Conservation (phyloP, 352 stramenopile genomes). For the Elongisporangium prolatum region DNA sequence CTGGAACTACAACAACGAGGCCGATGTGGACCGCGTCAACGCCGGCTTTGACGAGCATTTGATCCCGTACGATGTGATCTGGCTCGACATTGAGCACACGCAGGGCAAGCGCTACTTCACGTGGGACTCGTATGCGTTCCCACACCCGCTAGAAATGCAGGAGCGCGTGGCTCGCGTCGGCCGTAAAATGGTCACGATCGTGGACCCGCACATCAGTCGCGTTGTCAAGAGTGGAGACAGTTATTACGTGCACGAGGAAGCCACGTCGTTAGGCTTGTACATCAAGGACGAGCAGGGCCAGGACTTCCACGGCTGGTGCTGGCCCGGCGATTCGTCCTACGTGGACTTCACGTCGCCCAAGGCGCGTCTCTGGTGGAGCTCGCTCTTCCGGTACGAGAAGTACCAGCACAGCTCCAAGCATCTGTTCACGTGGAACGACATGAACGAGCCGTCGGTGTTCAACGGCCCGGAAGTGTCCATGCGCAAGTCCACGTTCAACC, state of each 20-base stretch:
- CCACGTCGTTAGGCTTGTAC: conserved; percentile 89
- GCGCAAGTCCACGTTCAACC: conserved; percentile 91
- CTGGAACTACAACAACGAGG: conserved; percentile 99
- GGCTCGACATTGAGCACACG: conserved; percentile 99
- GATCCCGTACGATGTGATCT: conserved; percentile 99
- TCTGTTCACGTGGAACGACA: conserved; percentile 99
- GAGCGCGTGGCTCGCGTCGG: conserved; percentile 86
- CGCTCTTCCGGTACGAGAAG: conserved; percentile 94
- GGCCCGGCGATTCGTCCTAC: conserved; percentile 98
- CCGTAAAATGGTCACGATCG: conserved; percentile 98
- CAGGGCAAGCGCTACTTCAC: conserved; percentile 98
- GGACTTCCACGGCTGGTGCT: conserved; percentile 99
- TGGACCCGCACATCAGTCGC: conserved; percentile 99
- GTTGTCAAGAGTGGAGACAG: conserved; percentile 67
- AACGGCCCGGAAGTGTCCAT: conserved; percentile 99
- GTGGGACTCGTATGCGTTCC: conserved; percentile 96
- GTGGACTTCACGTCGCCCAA: conserved; percentile 95
- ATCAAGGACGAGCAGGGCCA: conserved; percentile 95
- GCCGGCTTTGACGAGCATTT: conserved; percentile 94
- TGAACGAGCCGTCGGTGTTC: conserved; percentile 99
- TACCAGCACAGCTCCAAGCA: conserved; percentile 91
- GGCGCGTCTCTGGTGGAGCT: conserved; percentile 95
- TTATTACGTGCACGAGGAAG: conserved; percentile 91
- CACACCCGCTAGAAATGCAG: conserved; percentile 94
- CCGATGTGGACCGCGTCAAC: conserved; percentile 89